Evolutionary conservation across 805 yeast genomes (phyloP).

Genomic region (Cyberlindnera xishuangbannaensis): DNA sequence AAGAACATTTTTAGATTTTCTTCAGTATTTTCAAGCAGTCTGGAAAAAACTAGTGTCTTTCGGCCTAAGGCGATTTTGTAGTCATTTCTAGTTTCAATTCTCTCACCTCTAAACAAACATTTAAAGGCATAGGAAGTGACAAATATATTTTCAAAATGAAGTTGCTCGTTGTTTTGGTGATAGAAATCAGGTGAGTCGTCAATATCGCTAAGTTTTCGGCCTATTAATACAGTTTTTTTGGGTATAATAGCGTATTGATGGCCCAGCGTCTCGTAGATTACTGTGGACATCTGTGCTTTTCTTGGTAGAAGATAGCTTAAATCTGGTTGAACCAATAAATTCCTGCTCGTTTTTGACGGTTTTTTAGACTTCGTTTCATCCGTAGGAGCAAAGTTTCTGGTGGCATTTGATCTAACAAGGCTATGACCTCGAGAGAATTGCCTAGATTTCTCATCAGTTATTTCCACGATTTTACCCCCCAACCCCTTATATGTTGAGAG

Average conservation of each 20-base stretch:
- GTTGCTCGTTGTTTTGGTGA: no score
- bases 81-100: slow-evolving; percentile 4
- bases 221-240: slow-evolving; percentile 1
- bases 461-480: no score
- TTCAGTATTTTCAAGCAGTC: slow-evolving; percentile 7
- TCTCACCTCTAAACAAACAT: slow-evolving; percentile 7
- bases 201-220: slow-evolving; percentile 1
- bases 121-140: slow-evolving; percentile 13
- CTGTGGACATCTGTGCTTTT: slow-evolving; percentile 14
- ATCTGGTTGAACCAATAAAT: slow-evolving; percentile 9
- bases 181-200: no score
- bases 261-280: slow-evolving; percentile 17
- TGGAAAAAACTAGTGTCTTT: slow-evolving; percentile 10
- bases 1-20: slow-evolving; percentile 12
- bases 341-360: slow-evolving; percentile 1
- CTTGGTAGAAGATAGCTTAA: slow-evolving; percentile 14
- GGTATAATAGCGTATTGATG: slow-evolving; percentile 15
- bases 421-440: no score
- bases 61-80: slow-evolving; percentile 12
- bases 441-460: no score
- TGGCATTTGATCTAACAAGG: no score
- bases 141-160: slow-evolving; percentile 4
- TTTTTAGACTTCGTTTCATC: neutral
- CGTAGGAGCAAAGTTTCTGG: no score
- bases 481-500: no score